Conservation (phyloP, 192 early-diverging fungal genomes). For the Paraglomus occultum region DNA sequence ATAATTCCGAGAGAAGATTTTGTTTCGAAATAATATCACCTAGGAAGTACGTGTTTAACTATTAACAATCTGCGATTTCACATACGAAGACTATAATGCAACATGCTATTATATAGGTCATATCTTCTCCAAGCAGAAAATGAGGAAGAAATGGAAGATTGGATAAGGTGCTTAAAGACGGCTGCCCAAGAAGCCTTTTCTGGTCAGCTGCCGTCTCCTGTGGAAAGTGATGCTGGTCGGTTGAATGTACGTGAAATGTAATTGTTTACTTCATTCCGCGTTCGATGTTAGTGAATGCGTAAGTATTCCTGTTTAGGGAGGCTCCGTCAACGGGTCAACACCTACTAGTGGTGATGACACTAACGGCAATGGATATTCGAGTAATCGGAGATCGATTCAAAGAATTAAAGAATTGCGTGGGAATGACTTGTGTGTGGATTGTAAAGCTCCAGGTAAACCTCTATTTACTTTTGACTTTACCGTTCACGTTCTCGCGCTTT, state of each 20-base stretch:
- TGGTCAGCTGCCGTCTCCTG: constrained; percentile 38
- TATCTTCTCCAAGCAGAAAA: constrained; percentile 77
- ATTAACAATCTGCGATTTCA: not conserved
- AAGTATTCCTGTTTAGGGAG: not conserved
- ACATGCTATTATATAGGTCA: constrained; percentile 41
- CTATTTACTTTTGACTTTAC: not conserved
- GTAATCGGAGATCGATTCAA: not conserved
- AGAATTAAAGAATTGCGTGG: constrained; percentile 44
- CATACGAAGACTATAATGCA: not conserved
- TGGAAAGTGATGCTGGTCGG: not conserved
- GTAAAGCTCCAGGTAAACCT: constrained; percentile 46
- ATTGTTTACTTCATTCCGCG: not conserved
- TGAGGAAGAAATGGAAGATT: constrained; percentile 65
- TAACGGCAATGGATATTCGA: not conserved
- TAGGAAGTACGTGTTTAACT: constrained; percentile 46
- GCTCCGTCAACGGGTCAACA: not conserved
- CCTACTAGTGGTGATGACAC: not conserved
- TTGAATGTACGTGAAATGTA: not conserved
- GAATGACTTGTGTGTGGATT: constrained; percentile 58
- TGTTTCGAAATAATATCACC: constrained; percentile 85
- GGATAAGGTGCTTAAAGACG: constrained; percentile 66
- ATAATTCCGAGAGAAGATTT: constrained; percentile 66
- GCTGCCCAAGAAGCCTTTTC: constrained; percentile 58
- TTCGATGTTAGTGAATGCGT: too few species aligned
- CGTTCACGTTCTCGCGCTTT: not conserved